A percentile compares a stretch with the other conserved stretches of the same genome.
phyloP scores from a whole-genome alignment of 495 filamentous ascomycete genomes.

The Parathielavia hyrcaniae region DNA sequence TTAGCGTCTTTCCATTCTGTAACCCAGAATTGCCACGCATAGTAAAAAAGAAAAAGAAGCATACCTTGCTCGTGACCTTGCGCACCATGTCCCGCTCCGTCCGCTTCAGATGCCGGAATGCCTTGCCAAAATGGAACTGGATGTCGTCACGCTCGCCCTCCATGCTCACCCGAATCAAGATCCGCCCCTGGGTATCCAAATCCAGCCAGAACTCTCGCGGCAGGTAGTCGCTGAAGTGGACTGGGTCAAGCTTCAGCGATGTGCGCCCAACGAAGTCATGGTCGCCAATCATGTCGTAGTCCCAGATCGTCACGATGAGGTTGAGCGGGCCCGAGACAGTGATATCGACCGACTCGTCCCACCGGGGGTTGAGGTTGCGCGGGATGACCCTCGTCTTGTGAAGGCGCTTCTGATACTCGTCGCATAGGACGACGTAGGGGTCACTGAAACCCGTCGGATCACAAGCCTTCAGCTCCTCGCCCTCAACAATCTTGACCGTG shows the following conservation, averaged over 20 bases:
- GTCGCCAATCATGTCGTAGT: conserved; percentile 95
- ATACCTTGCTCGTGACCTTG: conserved; percentile 94
- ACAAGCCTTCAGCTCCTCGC: conserved; percentile 96
- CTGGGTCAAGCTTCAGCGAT: conserved; percentile 87
- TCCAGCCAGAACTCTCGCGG: conserved; percentile 96
- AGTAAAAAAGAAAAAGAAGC: no score
- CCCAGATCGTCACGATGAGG: conserved; percentile 96
- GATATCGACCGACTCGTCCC: conserved; percentile 97
- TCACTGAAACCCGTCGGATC: conserved; percentile 92
- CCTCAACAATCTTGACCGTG: conserved; percentile 97
- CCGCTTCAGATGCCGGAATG: conserved; percentile 88
- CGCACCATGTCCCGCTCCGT: conserved; percentile 97
- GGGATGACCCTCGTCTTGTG: conserved; percentile 91
- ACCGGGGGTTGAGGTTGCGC: conserved; percentile 86
- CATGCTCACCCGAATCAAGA: conserved; percentile 91
- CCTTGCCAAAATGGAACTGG: conserved; percentile 97
- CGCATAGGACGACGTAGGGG: conserved; percentile 93
- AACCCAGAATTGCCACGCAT: no score
- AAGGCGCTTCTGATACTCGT: conserved; percentile 97
- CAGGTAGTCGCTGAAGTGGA: conserved; percentile 91
- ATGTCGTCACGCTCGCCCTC: conserved; percentile 98
- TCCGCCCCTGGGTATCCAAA: conserved; percentile 87
- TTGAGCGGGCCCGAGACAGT: conserved; percentile 86
- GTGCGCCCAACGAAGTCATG: conserved; percentile 96
- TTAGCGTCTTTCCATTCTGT: conserved; percentile 25